Evolutionary conservation across 1,284 basidiomycete genomes (phyloP).

Genomic region (Erythrobasidium hasegawianum): DNA sequence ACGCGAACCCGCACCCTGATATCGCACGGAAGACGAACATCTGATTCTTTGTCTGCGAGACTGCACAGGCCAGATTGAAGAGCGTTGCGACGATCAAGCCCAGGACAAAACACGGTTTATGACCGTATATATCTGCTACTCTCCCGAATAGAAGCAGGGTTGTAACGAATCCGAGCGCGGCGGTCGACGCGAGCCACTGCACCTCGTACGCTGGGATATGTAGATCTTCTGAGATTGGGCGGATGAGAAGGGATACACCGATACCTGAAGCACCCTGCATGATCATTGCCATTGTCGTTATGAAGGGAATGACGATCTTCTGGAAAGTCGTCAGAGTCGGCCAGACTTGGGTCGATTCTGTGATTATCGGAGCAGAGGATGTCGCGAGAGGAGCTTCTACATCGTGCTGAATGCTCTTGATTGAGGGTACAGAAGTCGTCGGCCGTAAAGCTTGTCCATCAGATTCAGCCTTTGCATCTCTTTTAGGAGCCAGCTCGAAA

Average conservation of each 20-base stretch:
- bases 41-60: constrained; percentile 18
- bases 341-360: too few relatives aligned
- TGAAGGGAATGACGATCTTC: too few relatives aligned
- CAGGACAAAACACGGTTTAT: constrained; percentile 53
- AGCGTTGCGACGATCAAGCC: constrained; percentile 10
- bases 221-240: constrained; percentile 4
- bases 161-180: constrained; percentile 38
- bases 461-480: too few relatives aligned
- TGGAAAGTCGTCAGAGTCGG: too few relatives aligned
- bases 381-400: too few relatives aligned
- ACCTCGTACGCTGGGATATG: constrained; percentile 19
- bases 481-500: too few relatives aligned
- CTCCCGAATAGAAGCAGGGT: constrained; percentile 65
- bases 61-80: constrained; percentile 18
- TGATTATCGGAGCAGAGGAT: too few relatives aligned
- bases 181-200: constrained; percentile 33
- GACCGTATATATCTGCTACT: constrained; percentile 67
- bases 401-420: too few relatives aligned
- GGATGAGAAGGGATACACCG: constrained; percentile 8
- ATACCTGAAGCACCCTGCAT: too few relatives aligned
- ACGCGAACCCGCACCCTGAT: constrained; percentile 21
- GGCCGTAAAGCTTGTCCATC: too few relatives aligned
- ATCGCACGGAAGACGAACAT: constrained; percentile 28
- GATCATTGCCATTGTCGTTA: too few relatives aligned
- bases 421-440: too few relatives aligned